Percentiles rank a stretch among this genome's conserved stretches.
phyloP scores from a whole-genome alignment of 192 early-diverging fungal species.

The Backusella mclennaniae region DNA sequence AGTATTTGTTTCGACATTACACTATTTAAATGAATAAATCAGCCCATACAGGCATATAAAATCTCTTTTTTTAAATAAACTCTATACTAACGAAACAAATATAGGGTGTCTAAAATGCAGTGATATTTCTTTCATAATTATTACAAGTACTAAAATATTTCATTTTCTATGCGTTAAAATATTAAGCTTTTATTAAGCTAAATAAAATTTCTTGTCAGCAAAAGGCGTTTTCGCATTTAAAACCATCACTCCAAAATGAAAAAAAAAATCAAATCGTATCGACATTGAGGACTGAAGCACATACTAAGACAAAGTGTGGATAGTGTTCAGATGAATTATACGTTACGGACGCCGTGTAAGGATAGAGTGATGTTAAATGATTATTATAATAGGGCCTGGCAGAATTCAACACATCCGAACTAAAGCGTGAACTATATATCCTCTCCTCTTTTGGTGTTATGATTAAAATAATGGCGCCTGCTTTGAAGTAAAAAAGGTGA shows the following conservation, averaged over 20 bases:
- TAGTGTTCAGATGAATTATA: background rate
- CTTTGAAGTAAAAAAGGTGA: background rate
- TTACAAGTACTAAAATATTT: no score
- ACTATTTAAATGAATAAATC: no score
- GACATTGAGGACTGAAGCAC: background rate
- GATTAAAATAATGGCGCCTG: background rate
- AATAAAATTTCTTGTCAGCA: background rate
- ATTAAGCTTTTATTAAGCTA: background rate
- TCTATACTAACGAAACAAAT: no score
- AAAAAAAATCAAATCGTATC: background rate
- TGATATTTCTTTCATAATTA: no score
- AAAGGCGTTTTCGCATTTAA: background rate
- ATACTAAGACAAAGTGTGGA: background rate
- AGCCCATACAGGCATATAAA: no score
- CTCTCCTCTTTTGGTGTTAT: background rate
- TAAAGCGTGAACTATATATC: background rate
- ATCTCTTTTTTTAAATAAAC: no score
- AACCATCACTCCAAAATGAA: background rate
- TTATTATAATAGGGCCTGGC: background rate
- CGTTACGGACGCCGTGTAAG: background rate
- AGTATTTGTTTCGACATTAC: no score
- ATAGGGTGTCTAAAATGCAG: no score
- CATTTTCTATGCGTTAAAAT: no score
- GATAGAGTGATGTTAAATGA: background rate
- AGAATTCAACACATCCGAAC: background rate